These are phyloP conservation scores for Aegilops sharonensis DNA, from an alignment of 176 grass and related monocot genomes.

Conservation along the genomic window DNA sequence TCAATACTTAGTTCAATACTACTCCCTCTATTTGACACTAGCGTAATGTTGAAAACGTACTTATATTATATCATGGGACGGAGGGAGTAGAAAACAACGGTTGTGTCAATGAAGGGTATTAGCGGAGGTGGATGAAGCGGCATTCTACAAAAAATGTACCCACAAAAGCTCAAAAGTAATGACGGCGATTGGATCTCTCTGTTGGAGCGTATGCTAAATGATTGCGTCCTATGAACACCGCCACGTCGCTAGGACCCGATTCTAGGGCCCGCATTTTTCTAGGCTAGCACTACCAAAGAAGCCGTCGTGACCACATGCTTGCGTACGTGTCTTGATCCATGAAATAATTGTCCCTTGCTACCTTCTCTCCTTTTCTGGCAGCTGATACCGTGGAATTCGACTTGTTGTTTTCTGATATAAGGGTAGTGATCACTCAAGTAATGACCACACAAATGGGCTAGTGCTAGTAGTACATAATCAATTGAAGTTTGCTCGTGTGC, in stretches of 20 bases:
- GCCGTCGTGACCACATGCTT: neutral
- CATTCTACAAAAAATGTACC: too few species aligned
- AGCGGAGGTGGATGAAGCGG: too few species aligned
- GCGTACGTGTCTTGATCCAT: neutral
- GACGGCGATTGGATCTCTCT: neutral
- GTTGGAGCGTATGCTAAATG: neutral
- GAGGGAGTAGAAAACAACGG: neutral
- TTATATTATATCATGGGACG: too few species aligned
- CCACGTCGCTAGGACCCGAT: neutral
- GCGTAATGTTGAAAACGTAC: too few species aligned
- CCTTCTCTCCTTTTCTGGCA: neutral
- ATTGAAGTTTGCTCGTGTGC: neutral
- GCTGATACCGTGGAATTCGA: neutral
- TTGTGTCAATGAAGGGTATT: neutral
- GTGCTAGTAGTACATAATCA: too few species aligned
- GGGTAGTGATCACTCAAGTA: too few species aligned
- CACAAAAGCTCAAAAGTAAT: neutral
- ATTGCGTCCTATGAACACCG: neutral
- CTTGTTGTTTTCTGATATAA: neutral
- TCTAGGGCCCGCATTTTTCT: neutral
- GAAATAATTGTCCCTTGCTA: neutral
- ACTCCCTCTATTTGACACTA: too few species aligned
- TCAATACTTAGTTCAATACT: neutral
- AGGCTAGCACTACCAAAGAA: neutral
- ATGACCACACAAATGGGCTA: too few species aligned